Percentiles rank a stretch among this genome's conserved stretches.
These are phyloP conservation scores for Arctostaphylos glauca DNA, from an alignment of 148 eudicot genomes.

Conservation along the genomic window DNA sequence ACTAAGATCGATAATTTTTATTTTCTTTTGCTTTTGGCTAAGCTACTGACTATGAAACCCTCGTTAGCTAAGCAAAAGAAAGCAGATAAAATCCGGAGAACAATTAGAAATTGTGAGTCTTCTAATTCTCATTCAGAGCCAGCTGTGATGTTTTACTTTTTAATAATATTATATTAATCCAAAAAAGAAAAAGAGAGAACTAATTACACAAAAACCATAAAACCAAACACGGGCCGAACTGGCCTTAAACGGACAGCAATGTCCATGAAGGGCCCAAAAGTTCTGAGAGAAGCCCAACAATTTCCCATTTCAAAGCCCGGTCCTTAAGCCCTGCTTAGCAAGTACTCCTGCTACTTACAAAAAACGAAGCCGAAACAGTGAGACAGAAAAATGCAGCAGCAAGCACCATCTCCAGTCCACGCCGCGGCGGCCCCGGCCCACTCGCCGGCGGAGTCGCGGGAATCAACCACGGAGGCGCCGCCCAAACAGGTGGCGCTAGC, in stretches of 20 bases:
- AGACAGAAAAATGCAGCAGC: slow-evolving; percentile 24
- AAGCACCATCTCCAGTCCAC: slow-evolving; percentile 14
- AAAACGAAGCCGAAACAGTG: not conserved
- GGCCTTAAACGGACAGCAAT: not conserved
- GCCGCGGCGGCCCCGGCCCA: slow-evolving; percentile 14
- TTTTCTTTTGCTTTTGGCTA: too few relatives aligned
- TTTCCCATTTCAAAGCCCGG: not conserved
- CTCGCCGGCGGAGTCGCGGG: slow-evolving; percentile 20
- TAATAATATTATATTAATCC: too few relatives aligned
- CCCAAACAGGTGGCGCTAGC: slow-evolving; percentile 95
- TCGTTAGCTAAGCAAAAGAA: too few relatives aligned
- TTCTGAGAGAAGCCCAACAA: not conserved
- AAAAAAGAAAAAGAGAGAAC: too few relatives aligned
- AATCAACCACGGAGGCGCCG: slow-evolving; percentile 58
- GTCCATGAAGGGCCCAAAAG: not conserved
- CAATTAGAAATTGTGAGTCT: too few relatives aligned
- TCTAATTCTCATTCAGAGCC: too few relatives aligned
- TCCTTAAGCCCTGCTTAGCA: not conserved
- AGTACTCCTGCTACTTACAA: not conserved
- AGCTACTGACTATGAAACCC: too few relatives aligned
- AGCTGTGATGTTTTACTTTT: too few relatives aligned
- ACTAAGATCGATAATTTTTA: too few relatives aligned
- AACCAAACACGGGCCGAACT: not conserved
- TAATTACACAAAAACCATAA: not conserved
- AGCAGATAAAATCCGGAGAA: too few relatives aligned